Percentiles rank a stretch among this genome's conserved stretches.
phyloP scores from a whole-genome alignment of 2,329 filamentous ascomycete species.

The Xylariales sp. region DNA sequence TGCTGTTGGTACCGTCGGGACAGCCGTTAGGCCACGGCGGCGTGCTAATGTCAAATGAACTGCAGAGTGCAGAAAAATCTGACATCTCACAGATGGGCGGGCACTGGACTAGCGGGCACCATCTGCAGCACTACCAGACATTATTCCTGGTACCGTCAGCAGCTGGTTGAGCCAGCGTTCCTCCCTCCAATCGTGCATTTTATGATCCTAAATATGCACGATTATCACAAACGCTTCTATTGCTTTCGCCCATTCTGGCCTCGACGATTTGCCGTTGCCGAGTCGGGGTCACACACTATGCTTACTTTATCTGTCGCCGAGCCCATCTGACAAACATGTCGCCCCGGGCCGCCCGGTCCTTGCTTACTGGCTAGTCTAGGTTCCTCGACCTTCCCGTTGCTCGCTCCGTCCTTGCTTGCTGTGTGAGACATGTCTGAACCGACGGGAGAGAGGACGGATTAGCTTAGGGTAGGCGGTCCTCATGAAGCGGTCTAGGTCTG shows the following conservation, averaged over 20 bases:
- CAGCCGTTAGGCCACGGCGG: background rate
- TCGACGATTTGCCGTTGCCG: constrained; percentile 1
- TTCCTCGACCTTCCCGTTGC: background rate
- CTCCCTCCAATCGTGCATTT: constrained; percentile 24
- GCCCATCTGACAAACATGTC: constrained; percentile 8
- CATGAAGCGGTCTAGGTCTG: constrained; percentile 8
- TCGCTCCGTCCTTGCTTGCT: background rate
- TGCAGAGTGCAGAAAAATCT: constrained; percentile 31
- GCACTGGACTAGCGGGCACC: constrained; percentile 15
- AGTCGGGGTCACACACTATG: background rate
- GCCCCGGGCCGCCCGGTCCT: background rate
- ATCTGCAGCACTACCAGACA: constrained; percentile 20
- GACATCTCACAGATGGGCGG: constrained; percentile 33
- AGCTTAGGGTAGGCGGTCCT: constrained; percentile 13
- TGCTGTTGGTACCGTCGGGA: no score
- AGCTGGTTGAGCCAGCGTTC: constrained; percentile 16
- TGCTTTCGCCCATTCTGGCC: constrained; percentile 10
- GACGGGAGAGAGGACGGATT: background rate
- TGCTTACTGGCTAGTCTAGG: constrained; percentile 16
- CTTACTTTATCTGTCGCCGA: background rate
- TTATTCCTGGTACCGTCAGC: no score
- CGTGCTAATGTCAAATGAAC: background rate
- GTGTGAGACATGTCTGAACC: constrained; percentile 10
- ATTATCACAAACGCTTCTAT: constrained; percentile 16
- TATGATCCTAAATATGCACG: constrained; percentile 26